Conservation (phyloP, 768 basidiomycete genomes). For the Trichaptum fuscoviolaceum region DNA sequence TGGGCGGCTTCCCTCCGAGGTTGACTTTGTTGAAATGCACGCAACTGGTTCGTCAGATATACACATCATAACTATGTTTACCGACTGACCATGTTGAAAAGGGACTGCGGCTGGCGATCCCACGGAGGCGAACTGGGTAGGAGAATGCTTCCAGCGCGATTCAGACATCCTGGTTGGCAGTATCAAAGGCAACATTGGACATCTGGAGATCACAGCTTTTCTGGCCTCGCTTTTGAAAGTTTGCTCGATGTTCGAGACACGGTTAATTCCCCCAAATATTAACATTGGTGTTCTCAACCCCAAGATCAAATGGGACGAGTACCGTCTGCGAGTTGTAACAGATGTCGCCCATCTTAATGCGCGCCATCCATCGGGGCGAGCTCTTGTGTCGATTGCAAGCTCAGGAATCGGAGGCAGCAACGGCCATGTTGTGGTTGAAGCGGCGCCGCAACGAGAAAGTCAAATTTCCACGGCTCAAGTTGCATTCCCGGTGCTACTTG, state of each 20-base stretch:
- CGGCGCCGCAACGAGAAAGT: background rate
- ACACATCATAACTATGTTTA: background rate
- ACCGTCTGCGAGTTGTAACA: background rate
- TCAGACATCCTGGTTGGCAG: slow-evolving; percentile 35
- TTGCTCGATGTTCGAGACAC: slow-evolving; percentile 31
- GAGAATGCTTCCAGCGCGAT: slow-evolving; percentile 28
- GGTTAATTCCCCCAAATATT: slow-evolving; percentile 35
- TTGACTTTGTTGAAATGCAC: slow-evolving; percentile 46
- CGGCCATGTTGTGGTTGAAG: background rate
- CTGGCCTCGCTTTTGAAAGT: slow-evolving; percentile 41
- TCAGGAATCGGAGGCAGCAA: background rate
- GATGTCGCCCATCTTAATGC: background rate
- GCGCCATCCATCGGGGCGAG: background rate
- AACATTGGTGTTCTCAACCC: slow-evolving; percentile 33
- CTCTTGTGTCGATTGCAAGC: background rate
- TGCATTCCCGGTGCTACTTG: background rate
- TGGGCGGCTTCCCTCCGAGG: slow-evolving; percentile 30
- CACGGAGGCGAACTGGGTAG: slow-evolving; percentile 36
- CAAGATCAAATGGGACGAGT: slow-evolving; percentile 30
- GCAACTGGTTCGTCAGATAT: slow-evolving; percentile 29
- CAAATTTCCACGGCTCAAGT: background rate
- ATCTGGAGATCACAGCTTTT: slow-evolving; percentile 38
- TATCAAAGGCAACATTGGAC: slow-evolving; percentile 43
- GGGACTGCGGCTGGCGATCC: slow-evolving; percentile 45
- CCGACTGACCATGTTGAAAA: background rate